Evolutionary conservation across 2,329 filamentous ascomycete species (phyloP), one percentile per base, ranked within the genome.

Genomic region (Akanthomyces uredinophilus): DNA sequence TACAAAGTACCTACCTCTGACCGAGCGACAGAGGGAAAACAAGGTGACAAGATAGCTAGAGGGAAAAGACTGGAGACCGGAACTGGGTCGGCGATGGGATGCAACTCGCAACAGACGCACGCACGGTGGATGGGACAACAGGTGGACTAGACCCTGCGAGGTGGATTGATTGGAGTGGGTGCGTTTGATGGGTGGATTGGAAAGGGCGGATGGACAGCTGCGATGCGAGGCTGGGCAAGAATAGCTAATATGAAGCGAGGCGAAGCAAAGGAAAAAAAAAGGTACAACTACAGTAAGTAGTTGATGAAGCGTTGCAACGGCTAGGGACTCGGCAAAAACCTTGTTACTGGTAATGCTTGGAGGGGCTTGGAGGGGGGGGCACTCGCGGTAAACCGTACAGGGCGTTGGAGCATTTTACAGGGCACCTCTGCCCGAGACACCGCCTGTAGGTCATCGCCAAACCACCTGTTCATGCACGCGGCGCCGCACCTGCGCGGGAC

Each of bases 41-140:
- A n/a, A 37, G 54, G 27, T 54, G 18, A 24, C 20, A 18, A 20
- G 46, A 35, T 1, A 27, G 37, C 24, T 1, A 54, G 29, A 37
- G 37, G 54, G 54, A 61, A 61, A 61, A 61, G 52, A 54, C 49
- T 61, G 51, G 49, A 46, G 49, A 52, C 56, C 37, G 57, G 57
- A 41, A 53, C 47, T 53, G 47, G 39, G 49, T 53, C 57, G 57
- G 57, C 29, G 47, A 60, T 60, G 57, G 53, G 44, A 58, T 39
- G 56, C 46, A 29, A 29, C 27, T 29, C 27, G 27, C 27, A 41
- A 49, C 20, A 49, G 32, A 18, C 35, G n/a, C n/a, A n/a, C n/a
- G n/a, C n/a, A n/a, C n/a, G 24, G 55, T 46, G 44, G 27, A 27
- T 10, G 35, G 52, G 16, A 49, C 39, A 32, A 35, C 44, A 4